Conservation (phyloP, 768 basidiomycete species). For the Psilocybe tampanensis region DNA sequence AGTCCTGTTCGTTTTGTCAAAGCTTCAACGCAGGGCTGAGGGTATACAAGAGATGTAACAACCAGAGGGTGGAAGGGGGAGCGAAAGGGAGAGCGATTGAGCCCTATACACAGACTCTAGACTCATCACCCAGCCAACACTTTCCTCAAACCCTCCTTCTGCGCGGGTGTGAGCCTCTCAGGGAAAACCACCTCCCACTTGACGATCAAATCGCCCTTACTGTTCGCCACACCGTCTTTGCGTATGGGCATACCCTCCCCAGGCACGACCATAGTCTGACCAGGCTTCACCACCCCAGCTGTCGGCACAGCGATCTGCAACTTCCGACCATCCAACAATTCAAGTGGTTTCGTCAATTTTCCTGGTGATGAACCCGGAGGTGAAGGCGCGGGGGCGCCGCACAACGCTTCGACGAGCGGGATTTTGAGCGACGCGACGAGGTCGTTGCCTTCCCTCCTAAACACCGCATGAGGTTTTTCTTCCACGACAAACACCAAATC, state of each 20-base stretch:
- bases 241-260: conserved; percentile 94
- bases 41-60: no score
- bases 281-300: conserved; percentile 76
- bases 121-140: background rate
- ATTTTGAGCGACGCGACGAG: conserved; percentile 62
- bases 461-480: conserved; percentile 84
- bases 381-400: conserved; percentile 43
- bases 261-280: conserved; percentile 64
- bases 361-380: conserved; percentile 19
- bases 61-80: no score
- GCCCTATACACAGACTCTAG: no score
- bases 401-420: conserved; percentile 82
- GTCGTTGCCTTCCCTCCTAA: conserved; percentile 82
- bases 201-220: conserved; percentile 84
- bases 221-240: conserved; percentile 68
- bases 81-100: no score
- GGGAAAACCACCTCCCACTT: conserved; percentile 90
- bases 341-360: conserved; percentile 52
- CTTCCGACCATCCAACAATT: conserved; percentile 79
- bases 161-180: conserved; percentile 64
- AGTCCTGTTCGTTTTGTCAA: no score
- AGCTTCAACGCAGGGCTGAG: no score
- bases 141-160: conserved; percentile 63
- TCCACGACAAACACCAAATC: conserved; percentile 98
- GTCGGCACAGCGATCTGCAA: conserved; percentile 67